Conservation (phyloP, 805 yeast genomes). For the Isabelozyma rhagii region DNA sequence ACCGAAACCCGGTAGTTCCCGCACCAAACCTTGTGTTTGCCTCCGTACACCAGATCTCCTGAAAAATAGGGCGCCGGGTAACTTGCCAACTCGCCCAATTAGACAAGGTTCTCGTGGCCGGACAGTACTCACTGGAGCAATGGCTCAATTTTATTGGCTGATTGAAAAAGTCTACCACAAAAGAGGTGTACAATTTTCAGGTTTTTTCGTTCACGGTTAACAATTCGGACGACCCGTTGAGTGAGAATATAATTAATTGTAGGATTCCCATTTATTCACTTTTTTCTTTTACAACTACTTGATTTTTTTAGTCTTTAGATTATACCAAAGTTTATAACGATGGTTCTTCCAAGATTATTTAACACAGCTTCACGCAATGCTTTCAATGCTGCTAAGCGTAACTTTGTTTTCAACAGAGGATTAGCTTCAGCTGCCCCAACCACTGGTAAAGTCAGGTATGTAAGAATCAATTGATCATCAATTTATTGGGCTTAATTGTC, state of each 20-base stretch:
- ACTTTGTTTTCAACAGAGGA: conserved; percentile 69
- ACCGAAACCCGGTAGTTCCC: too few relatives aligned
- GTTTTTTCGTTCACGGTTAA: conserved; percentile 1
- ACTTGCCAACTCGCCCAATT: conserved; percentile 17
- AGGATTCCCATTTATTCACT: conserved; percentile 7
- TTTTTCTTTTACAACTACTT: conserved; percentile 6
- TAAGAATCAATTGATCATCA: conserved; percentile 16
- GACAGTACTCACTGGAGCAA: conserved; percentile 7
- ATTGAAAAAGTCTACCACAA: conserved; percentile 1
- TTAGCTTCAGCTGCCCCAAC: conserved; percentile 74
- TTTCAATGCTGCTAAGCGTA: conserved; percentile 84
- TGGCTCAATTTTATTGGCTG: conserved; percentile 20
- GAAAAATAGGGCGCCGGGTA: neutral
- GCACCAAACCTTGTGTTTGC: too few relatives aligned
- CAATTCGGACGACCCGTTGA: neutral
- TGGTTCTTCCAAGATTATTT: conserved; percentile 57
- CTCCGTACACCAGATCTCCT: neutral
- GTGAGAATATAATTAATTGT: neutral
- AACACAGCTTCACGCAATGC: conserved; percentile 74
- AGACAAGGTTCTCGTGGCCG: conserved; percentile 18
- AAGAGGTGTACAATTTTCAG: neutral
- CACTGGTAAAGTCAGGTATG: conserved; percentile 87
- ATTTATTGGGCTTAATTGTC: too few relatives aligned
- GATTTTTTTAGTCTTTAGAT: conserved; percentile 12
- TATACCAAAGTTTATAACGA: conserved; percentile 27